These are phyloP conservation scores for Monilinia aucupariae DNA, from an alignment of 2,329 filamentous ascomycete genomes.

Conservation along the genomic window DNA sequence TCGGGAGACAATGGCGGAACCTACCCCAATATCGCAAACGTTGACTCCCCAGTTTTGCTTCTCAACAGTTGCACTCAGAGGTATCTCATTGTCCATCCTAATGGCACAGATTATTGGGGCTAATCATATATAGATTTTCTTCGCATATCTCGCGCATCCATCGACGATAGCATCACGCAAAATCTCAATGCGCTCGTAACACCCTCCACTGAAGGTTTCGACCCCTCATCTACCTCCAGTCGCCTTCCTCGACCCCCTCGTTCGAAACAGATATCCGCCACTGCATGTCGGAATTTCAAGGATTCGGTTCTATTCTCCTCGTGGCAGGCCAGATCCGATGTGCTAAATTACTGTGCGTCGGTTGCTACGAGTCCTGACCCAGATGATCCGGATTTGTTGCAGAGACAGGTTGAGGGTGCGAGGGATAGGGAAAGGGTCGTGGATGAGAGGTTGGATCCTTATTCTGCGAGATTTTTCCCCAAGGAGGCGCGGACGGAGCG, in stretches of 20 bases:
- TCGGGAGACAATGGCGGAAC: conserved; percentile 29
- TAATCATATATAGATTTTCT: conserved; percentile 66
- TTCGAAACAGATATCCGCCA: conserved; percentile 50
- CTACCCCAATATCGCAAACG: conserved; percentile 39
- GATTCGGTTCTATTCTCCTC: conserved; percentile 75
- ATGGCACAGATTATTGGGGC: background rate
- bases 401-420: conserved; percentile 65
- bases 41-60: conserved; percentile 76
- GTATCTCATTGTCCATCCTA: conserved; percentile 38
- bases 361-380: conserved; percentile 86
- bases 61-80: conserved; percentile 61
- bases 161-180: conserved; percentile 91
- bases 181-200: conserved; percentile 86
- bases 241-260: conserved; percentile 48
- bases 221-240: conserved; percentile 68
- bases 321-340: conserved; percentile 78
- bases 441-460: conserved; percentile 87
- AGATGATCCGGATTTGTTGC: conserved; percentile 70
- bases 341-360: conserved; percentile 81
- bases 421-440: conserved; percentile 68
- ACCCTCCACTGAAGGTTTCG: conserved; percentile 66
- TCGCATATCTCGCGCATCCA: conserved; percentile 71
- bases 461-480: conserved; percentile 77
- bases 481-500: conserved; percentile 74
- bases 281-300: conserved; percentile 67